A percentile compares a stretch with the other conserved stretches of the same genome.
phyloP scores from a whole-genome alignment of 148 eudicot genomes.

The Chenopodium suecicum region DNA sequence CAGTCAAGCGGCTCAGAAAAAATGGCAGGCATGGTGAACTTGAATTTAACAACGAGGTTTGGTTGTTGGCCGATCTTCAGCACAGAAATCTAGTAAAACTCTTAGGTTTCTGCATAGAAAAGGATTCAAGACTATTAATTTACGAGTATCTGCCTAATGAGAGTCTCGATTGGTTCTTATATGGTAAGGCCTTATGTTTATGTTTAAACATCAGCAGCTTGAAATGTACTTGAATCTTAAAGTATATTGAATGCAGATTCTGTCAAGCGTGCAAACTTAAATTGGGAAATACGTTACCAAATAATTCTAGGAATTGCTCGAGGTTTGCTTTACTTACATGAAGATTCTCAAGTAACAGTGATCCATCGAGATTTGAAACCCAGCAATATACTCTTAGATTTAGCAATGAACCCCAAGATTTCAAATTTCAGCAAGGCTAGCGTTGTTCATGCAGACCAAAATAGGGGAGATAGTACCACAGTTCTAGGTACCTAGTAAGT shows the following conservation, averaged over 20 bases:
- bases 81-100: conserved; percentile 42
- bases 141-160: conserved; percentile 40
- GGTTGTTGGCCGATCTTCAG: conserved; percentile 38
- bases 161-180: conserved; percentile 43
- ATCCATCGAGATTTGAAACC: not conserved
- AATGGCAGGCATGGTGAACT: not conserved
- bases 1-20: conserved; percentile 1
- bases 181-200: not conserved
- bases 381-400: conserved; percentile 26
- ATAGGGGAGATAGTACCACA: conserved; percentile 15
- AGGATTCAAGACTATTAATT: conserved; percentile 34
- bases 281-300: conserved; percentile 19
- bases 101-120: conserved; percentile 35
- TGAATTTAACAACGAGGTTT: conserved; percentile 30
- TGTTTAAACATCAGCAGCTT: too few relatives aligned
- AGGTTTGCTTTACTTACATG: conserved; percentile 29
- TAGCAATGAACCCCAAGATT: conserved; percentile 33
- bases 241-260: conserved; percentile 10
- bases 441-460: conserved; percentile 24
- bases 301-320: conserved; percentile 19
- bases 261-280: conserved; percentile 3
- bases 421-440: conserved; percentile 34
- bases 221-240: too few relatives aligned
- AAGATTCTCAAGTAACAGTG: conserved; percentile 34
- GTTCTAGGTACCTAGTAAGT: conserved; percentile 31